Conservation (phyloP, 768 basidiomycete genomes). For the Leccinum incarnatum region DNA sequence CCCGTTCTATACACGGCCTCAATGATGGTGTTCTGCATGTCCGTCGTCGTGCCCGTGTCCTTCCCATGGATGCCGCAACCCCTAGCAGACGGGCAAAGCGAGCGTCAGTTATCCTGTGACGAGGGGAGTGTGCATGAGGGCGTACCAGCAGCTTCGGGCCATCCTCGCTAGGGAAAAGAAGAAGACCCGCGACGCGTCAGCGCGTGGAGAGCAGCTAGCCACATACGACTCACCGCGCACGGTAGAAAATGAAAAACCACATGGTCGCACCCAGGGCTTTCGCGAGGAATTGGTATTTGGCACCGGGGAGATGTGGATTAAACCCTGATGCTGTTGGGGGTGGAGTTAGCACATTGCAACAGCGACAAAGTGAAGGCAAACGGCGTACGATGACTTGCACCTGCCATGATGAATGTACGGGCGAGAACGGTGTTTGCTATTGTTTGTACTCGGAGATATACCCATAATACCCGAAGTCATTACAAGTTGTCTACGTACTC, state of each 20-base stretch:
- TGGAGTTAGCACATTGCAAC: conserved; percentile 1
- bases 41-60: conserved; percentile 49
- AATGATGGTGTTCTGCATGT: conserved; percentile 42
- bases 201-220: not conserved
- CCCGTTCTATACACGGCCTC: conserved; percentile 20
- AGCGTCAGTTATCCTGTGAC: not conserved
- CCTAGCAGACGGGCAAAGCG: conserved; percentile 33
- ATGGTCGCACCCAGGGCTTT: conserved; percentile 89
- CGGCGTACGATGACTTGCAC: conserved; percentile 28
- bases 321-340: conserved; percentile 64
- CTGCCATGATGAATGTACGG: conserved; percentile 33
- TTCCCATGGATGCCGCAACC: conserved; percentile 64
- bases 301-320: conserved; percentile 81
- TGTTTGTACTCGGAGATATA: conserved; percentile 18
- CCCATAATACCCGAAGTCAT: not conserved
- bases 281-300: conserved; percentile 71
- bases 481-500: not conserved
- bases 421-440: conserved; percentile 20
- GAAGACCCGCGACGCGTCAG: conserved; percentile 1
- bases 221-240: conserved; percentile 68
- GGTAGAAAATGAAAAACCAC: conserved; percentile 99
- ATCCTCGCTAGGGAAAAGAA: conserved; percentile 54
- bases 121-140: not conserved
- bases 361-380: not conserved
- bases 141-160: conserved; percentile 69